Conservation (phyloP, 257 asterid species). For the Jacaranda copaia region DNA sequence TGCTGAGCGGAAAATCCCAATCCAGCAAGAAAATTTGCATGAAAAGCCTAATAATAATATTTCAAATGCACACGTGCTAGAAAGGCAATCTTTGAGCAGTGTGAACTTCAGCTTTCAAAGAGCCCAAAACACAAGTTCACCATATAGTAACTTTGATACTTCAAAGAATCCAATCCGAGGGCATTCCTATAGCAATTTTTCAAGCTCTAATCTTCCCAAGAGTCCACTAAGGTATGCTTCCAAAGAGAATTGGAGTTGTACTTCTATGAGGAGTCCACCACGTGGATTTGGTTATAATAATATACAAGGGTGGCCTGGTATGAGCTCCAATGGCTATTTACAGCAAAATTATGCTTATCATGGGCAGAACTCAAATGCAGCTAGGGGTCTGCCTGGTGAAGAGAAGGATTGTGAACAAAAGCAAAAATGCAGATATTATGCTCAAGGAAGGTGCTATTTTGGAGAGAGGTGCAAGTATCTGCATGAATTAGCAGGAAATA, state of each 20-base stretch:
- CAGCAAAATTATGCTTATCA: not conserved
- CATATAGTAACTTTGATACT: too few relatives aligned
- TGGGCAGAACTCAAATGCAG: conserved; percentile 17
- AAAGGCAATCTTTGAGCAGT: conserved; percentile 52
- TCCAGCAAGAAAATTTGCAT: conserved; percentile 21
- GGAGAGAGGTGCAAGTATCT: conserved; percentile 68
- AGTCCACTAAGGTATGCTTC: too few relatives aligned
- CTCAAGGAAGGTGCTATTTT: conserved; percentile 67
- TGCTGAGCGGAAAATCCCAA: not conserved
- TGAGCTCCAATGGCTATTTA: conserved; percentile 22
- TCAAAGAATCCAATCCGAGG: not conserved
- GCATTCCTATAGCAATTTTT: conserved; percentile 1
- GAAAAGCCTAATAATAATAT: not conserved
- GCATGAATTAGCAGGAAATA: conserved; percentile 45
- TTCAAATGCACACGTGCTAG: conserved; percentile 25
- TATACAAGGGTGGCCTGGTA: not conserved
- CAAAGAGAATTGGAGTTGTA: conserved; percentile 2
- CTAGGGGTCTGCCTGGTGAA: conserved; percentile 27
- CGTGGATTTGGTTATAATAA: conserved; percentile 16
- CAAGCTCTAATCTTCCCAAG: conserved; percentile 8
- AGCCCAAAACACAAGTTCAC: too few relatives aligned
- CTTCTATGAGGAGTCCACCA: not conserved
- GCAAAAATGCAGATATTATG: conserved; percentile 58
- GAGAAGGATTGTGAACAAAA: conserved; percentile 32
- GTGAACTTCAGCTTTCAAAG: conserved; percentile 34